Conservation (phyloP, 139 green algal species). For the Astrephomene gubernaculifera region DNA sequence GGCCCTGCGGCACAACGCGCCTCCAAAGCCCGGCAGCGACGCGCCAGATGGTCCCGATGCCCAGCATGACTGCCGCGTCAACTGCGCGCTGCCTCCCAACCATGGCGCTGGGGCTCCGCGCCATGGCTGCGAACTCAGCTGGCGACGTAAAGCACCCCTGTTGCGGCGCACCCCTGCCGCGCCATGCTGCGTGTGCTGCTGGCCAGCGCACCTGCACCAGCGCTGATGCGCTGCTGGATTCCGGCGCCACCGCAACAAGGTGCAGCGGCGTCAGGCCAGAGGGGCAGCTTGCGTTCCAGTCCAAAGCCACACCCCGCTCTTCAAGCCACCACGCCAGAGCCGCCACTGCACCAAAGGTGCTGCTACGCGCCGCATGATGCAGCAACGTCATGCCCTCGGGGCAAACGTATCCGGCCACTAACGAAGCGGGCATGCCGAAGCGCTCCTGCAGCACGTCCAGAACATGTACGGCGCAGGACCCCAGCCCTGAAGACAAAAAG, state of each 20-base stretch:
- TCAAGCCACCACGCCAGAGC: slow-evolving; percentile 22
- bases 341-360: background rate
- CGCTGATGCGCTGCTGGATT: background rate
- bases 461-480: background rate
- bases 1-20: background rate
- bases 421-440: background rate
- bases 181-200: background rate
- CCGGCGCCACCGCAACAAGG: background rate
- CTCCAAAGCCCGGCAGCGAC: background rate
- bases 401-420: background rate
- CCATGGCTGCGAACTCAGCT: background rate
- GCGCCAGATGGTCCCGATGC: background rate
- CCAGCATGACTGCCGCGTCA: background rate
- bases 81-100: background rate
- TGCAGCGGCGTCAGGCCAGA: slow-evolving; percentile 17
- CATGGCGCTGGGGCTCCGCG: background rate
- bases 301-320: background rate
- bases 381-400: slow-evolving; percentile 1
- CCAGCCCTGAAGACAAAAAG: background rate
- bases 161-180: no score
- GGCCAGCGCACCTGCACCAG: slow-evolving; percentile 15
- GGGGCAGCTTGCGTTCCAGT: background rate
- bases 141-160: background rate
- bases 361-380: slow-evolving; percentile 10
- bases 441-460: background rate